Percentiles rank a stretch among this genome's conserved stretches.
Evolutionary conservation across 495 filamentous ascomycete genomes (phyloP).

Genomic region (Chaetomium fimeti): DNA sequence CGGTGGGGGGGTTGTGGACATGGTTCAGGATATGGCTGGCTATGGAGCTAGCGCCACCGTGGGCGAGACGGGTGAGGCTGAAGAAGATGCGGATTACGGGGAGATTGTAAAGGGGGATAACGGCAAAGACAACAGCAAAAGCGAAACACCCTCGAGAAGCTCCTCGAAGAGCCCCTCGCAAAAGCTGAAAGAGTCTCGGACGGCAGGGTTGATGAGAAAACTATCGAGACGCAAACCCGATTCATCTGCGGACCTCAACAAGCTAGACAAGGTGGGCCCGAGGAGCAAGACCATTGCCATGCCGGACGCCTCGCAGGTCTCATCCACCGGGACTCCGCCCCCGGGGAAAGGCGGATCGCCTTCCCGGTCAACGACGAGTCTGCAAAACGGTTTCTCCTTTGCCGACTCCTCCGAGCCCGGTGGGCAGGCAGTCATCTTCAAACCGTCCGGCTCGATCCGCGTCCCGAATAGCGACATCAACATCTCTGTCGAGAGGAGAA

Average conservation of each 20-base stretch:
- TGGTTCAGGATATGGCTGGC: conserved; percentile 54
- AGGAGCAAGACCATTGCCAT: conserved; percentile 35
- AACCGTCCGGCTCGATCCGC: conserved; percentile 58
- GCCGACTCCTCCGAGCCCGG: conserved; percentile 46
- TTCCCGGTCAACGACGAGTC: conserved; percentile 28
- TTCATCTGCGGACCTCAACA: conserved; percentile 22
- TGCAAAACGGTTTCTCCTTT: conserved; percentile 23
- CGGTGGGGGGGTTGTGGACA: conserved; percentile 47
- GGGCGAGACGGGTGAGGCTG: conserved; percentile 34
- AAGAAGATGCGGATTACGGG: conserved; percentile 28
- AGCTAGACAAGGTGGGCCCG: conserved; percentile 4
- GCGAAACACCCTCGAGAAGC: conserved; percentile 19
- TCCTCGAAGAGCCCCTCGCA: conserved; percentile 23
- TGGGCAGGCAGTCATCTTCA: conserved; percentile 71
- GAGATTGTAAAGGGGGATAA: conserved; percentile 13
- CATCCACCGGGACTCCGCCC: background rate
- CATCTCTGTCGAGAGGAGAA: conserved; percentile 74
- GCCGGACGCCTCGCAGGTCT: conserved; percentile 16
- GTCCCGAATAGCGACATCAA: conserved; percentile 83
- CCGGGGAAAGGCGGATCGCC: conserved; percentile 17
- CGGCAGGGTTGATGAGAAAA: conserved; percentile 28
- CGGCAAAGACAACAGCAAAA: background rate
- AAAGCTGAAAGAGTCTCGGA: conserved; percentile 22
- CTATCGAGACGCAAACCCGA: conserved; percentile 24
- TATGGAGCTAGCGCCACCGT: conserved; percentile 34